These are phyloP conservation scores for Acaromyces ingoldii DNA, from an alignment of 1,284 basidiomycete species.

Conservation along the genomic window DNA sequence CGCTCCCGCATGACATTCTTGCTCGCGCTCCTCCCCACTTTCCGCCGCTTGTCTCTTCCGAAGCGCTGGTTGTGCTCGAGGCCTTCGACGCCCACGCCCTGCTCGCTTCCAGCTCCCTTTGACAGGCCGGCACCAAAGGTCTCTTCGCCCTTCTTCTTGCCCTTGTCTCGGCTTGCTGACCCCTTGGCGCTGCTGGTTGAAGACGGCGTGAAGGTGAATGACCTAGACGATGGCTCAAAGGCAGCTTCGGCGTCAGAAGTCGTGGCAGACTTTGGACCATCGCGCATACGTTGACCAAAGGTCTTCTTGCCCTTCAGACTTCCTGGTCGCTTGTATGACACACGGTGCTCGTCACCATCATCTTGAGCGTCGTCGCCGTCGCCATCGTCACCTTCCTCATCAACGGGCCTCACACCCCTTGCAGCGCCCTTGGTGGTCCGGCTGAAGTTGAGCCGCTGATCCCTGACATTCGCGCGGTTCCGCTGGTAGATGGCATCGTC, in stretches of 20 bases:
- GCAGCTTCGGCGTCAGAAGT: not conserved
- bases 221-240: too few species aligned
- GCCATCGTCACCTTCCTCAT: conserved; percentile 26
- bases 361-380: conserved; percentile 11
- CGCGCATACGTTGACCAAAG: conserved; percentile 12
- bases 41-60: conserved; percentile 39
- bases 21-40: conserved; percentile 42
- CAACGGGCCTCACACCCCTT: conserved; percentile 3
- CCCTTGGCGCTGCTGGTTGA: not conserved
- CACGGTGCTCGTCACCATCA: conserved; percentile 9
- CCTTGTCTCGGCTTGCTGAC: conserved; percentile 1
- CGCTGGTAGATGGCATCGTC: conserved; percentile 17
- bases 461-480: conserved; percentile 35
- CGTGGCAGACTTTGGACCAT: not conserved
- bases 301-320: conserved; percentile 25
- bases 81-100: conserved; percentile 63
- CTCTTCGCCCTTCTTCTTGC: conserved; percentile 62
- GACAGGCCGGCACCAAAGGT: conserved; percentile 45
- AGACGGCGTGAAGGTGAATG: too few species aligned
- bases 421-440: too few species aligned
- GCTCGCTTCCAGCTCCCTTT: conserved; percentile 42
- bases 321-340: conserved; percentile 5
- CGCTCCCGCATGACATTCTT: conserved; percentile 36
- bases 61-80: conserved; percentile 68
- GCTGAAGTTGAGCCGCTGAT: conserved; percentile 54